These are phyloP conservation scores for Rhytidiadelphus loreus DNA, from an alignment of 225 moss, liverwort and hornwort species.

Conservation along the genomic window DNA sequence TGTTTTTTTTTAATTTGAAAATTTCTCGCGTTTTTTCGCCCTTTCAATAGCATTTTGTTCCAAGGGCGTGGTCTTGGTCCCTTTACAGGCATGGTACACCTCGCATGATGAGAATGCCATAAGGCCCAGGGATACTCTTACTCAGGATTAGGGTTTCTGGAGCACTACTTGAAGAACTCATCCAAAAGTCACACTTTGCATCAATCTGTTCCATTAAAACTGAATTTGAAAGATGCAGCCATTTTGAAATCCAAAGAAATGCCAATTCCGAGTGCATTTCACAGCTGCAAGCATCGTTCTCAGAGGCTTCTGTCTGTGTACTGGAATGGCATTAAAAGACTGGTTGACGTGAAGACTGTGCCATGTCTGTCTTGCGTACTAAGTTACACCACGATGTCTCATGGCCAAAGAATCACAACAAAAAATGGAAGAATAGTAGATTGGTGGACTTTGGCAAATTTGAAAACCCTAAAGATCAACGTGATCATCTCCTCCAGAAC, in stretches of 20 bases:
- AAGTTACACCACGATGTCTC: background rate
- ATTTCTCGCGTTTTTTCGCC: no score
- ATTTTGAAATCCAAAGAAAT: background rate
- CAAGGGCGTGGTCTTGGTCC: no score
- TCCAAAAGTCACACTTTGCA: background rate
- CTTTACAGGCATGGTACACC: no score
- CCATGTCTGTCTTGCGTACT: background rate
- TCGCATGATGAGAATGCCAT: background rate
- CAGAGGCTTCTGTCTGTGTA: no score
- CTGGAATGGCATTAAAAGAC: background rate
- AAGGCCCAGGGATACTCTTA: background rate
- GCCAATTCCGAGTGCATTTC: background rate
- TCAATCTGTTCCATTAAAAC: background rate
- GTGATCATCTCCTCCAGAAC: background rate
- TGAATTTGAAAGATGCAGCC: background rate
- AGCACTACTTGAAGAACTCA: background rate
- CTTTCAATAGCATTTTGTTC: no score
- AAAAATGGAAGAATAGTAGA: background rate
- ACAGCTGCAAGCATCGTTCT: background rate
- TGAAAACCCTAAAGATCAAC: background rate
- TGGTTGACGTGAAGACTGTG: background rate
- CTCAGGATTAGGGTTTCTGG: background rate
- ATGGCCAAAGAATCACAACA: background rate
- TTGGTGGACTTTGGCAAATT: background rate
- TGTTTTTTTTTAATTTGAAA: no score